Percentiles rank a stretch among this genome's conserved stretches.
Conservation (phyloP, 495 filamentous ascomycete genomes). For the Talaromyces wortmannii region DNA sequence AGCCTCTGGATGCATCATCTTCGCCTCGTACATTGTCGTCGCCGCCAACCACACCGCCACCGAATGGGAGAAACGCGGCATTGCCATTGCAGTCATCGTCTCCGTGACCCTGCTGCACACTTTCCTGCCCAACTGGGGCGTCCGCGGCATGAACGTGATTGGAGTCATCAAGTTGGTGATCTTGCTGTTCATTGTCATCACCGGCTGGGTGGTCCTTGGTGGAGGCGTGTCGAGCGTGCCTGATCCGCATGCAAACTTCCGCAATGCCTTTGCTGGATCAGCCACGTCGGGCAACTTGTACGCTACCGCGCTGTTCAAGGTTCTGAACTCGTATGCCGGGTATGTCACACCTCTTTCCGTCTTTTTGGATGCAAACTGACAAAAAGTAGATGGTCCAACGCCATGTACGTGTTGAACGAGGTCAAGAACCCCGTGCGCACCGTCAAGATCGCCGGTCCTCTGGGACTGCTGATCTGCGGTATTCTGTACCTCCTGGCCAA, state of each 20-base stretch:
- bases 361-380: neutral
- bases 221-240: conserved; percentile 20
- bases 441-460: conserved; percentile 51
- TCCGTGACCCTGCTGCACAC: conserved; percentile 22
- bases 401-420: conserved; percentile 67
- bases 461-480: conserved; percentile 50
- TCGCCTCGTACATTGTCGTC: conserved; percentile 33
- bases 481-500: conserved; percentile 60
- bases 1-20: conserved; percentile 22
- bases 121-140: conserved; percentile 18
- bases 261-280: conserved; percentile 23
- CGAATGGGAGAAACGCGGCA: conserved; percentile 23
- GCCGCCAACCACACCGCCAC: conserved; percentile 15
- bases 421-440: conserved; percentile 62
- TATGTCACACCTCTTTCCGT: neutral
- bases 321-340: conserved; percentile 62
- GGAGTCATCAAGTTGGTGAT: conserved; percentile 29
- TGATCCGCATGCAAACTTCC: conserved; percentile 24
- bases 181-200: conserved; percentile 30
- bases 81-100: conserved; percentile 23
- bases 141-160: conserved; percentile 28
- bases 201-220: conserved; percentile 27
- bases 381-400: conserved; percentile 40
- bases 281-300: conserved; percentile 23
- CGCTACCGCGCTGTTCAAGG: conserved; percentile 58